Evolutionary conservation across 2,329 filamentous ascomycete genomes (phyloP).

Genomic region (Cordyceps fumosorosea): DNA sequence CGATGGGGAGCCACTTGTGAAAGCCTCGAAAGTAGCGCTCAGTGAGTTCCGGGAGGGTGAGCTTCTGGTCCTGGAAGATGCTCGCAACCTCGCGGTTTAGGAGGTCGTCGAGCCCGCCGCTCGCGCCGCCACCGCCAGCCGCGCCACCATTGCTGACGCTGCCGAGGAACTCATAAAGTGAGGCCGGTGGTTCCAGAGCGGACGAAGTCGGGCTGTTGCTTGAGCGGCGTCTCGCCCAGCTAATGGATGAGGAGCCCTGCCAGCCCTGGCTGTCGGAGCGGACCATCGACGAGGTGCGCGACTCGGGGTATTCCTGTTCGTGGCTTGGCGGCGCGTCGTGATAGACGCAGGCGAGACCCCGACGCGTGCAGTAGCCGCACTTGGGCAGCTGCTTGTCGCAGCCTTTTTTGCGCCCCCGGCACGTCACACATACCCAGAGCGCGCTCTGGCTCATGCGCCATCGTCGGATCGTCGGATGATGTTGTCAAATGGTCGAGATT

Average conservation of each 20-base stretch:
- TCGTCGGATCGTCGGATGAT: neutral
- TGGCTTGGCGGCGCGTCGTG: conserved; percentile 1
- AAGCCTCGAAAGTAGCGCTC: conserved; percentile 6
- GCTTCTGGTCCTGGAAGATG: neutral
- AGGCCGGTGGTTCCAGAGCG: neutral
- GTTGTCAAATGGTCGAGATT: neutral
- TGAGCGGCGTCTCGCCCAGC: neutral
- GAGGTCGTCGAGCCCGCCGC: neutral
- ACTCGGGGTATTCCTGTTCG: neutral
- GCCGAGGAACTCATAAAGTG: conserved; percentile 5
- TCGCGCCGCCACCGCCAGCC: neutral
- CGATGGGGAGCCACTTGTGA: conserved; percentile 7
- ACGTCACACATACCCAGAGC: conserved; percentile 5
- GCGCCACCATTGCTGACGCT: neutral
- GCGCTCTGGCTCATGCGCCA: neutral
- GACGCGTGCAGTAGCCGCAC: conserved; percentile 6
- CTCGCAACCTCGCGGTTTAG: neutral
- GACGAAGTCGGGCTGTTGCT: neutral
- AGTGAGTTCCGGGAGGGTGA: neutral
- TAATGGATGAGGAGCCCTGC: neutral
- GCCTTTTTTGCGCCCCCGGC: conserved; percentile 2
- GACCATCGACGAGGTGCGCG: neutral
- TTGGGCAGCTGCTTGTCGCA: conserved; percentile 8
- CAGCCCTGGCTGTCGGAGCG: neutral
- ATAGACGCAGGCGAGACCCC: conserved; percentile 1